phyloP scores from a whole-genome alignment of 1,284 basidiomycete genomes.

The Cystobasidiaceae sp. region DNA sequence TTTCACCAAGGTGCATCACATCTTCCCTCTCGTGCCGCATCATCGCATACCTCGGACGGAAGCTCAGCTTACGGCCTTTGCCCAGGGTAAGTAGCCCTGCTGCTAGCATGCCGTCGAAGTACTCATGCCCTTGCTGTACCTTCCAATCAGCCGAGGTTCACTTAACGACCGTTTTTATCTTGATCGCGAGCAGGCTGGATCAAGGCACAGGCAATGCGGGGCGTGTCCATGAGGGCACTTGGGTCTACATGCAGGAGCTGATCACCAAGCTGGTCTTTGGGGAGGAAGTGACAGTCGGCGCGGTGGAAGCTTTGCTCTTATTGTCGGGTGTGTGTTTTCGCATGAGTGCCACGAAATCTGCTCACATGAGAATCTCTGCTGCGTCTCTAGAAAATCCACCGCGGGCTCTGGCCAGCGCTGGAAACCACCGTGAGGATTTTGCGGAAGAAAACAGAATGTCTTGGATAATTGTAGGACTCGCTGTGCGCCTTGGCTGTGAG shows the following conservation, averaged over 20 bases:
- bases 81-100: constrained; percentile 32
- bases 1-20: constrained; percentile 49
- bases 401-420: constrained; percentile 4
- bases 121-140: neutral
- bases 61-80: constrained; percentile 47
- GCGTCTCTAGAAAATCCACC: constrained; percentile 12
- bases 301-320: constrained; percentile 49
- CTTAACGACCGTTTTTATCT: constrained; percentile 48
- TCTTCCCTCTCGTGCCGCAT: constrained; percentile 50
- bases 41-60: constrained; percentile 46
- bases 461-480: constrained; percentile 49
- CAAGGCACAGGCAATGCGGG: constrained; percentile 16
- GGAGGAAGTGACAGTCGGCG: constrained; percentile 46
- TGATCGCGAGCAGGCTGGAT: constrained; percentile 48
- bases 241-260: constrained; percentile 45
- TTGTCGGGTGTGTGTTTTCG: constrained; percentile 42
- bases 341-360: neutral
- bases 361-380: constrained; percentile 21
- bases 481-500: constrained; percentile 39
- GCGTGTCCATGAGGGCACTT: constrained; percentile 7
- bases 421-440: constrained; percentile 30
- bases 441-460: constrained; percentile 48
- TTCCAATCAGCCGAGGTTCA: constrained; percentile 45
- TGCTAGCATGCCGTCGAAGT: neutral
- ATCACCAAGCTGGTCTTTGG: constrained; percentile 45